Percentiles rank a stretch among this genome's conserved stretches.
Evolutionary conservation across 1,139 yeast species (phyloP).

Genomic region (Scheffersomyces insectosa): DNA sequence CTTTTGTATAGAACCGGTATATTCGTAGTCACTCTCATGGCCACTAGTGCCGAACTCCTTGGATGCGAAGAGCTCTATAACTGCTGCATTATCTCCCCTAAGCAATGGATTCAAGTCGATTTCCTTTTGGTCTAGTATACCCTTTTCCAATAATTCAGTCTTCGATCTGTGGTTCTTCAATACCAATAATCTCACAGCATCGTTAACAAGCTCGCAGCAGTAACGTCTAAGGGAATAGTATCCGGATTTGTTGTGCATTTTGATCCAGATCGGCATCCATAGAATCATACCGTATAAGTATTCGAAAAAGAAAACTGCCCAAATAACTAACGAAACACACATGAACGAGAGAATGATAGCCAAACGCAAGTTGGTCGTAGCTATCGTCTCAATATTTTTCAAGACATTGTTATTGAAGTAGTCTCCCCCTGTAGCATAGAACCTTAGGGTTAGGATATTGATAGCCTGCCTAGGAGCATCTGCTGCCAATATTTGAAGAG

Average conservation of each 20-base stretch:
- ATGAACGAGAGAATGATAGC: conserved; percentile 73
- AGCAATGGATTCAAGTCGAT: conserved; percentile 31
- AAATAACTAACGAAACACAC: conserved; percentile 74
- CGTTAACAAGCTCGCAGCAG: conserved; percentile 58
- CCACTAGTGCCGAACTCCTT: neutral
- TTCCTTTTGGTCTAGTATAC: conserved; percentile 26
- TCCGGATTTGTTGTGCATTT: conserved; percentile 37
- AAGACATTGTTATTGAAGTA: conserved; percentile 42
- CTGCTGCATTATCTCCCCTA: conserved; percentile 4
- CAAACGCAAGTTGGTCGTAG: conserved; percentile 59
- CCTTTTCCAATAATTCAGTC: conserved; percentile 34
- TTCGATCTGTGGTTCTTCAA: conserved; percentile 43
- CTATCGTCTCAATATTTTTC: conserved; percentile 57
- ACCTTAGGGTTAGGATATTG: conserved; percentile 70
- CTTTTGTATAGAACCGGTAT: neutral
- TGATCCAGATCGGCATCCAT: conserved; percentile 56
- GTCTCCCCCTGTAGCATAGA: conserved; percentile 51
- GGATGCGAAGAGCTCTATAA: neutral
- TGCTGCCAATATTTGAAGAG: conserved; percentile 65
- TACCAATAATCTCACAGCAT: conserved; percentile 53
- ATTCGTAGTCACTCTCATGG: neutral
- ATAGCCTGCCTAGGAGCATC: conserved; percentile 90
- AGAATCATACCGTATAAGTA: conserved; percentile 58
- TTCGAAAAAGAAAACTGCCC: conserved; percentile 67
- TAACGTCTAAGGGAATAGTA: conserved; percentile 51